Conservation (phyloP, 148 eudicot species). For the Silene conica region DNA sequence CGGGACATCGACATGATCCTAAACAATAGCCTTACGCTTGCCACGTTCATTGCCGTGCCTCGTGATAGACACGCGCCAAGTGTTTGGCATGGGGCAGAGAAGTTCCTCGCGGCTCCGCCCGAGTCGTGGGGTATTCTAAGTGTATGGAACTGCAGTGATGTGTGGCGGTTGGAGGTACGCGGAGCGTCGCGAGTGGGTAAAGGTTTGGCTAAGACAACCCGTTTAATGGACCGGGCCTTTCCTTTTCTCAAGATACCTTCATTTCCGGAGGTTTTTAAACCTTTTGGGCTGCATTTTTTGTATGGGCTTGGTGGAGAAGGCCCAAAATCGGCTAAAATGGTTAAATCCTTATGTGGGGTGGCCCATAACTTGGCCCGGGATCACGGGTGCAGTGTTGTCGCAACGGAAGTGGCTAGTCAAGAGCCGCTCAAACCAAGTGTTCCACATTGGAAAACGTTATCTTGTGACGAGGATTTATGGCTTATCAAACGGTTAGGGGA, state of each 20-base stretch:
- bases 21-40: constrained; percentile 51
- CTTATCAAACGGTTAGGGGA: constrained; percentile 77
- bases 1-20: constrained; percentile 72
- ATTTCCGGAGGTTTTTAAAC: constrained; percentile 70
- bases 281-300: constrained; percentile 84
- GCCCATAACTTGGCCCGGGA: constrained; percentile 83
- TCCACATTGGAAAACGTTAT: constrained; percentile 82
- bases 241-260: constrained; percentile 75
- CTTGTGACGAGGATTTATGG: constrained; percentile 85
- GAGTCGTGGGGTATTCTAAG: constrained; percentile 85
- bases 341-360: constrained; percentile 51
- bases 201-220: constrained; percentile 46
- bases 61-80: constrained; percentile 24
- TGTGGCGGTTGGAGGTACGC: constrained; percentile 64
- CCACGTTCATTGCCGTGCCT: constrained; percentile 69
- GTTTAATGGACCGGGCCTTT: constrained; percentile 66
- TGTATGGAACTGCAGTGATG: constrained; percentile 73
- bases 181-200: constrained; percentile 73
- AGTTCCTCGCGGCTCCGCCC: constrained; percentile 48
- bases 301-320: constrained; percentile 96
- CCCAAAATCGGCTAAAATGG: constrained; percentile 40
- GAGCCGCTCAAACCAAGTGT: constrained; percentile 75
- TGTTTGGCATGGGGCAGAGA: constrained; percentile 36
- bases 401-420: constrained; percentile 60
- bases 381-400: constrained; percentile 71